Conservation (phyloP, 73 alveolate genomes). For the Blepharisma japonicum region DNA sequence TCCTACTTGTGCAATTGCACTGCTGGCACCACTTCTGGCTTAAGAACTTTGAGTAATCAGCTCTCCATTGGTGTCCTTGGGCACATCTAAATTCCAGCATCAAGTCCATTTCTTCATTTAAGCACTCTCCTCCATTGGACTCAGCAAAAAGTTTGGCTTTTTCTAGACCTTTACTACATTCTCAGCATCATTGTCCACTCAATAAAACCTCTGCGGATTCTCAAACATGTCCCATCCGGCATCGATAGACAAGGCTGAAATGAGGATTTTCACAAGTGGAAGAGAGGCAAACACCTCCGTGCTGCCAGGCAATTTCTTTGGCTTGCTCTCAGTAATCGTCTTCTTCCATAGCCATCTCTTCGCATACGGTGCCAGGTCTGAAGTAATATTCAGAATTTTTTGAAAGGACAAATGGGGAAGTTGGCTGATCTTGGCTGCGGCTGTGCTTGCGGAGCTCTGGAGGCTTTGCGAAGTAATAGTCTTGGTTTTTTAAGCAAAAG, state of each 20-base stretch:
- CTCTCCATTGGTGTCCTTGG: too few species aligned
- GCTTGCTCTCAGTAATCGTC: background rate
- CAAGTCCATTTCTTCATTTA: too few species aligned
- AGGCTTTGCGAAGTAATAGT: background rate
- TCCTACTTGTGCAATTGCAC: too few species aligned
- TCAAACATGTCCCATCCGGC: conserved; percentile 12
- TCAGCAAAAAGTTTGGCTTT: too few species aligned
- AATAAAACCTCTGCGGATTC: background rate
- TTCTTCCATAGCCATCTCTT: conserved; percentile 6
- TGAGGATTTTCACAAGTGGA: background rate
- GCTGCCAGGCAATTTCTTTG: background rate
- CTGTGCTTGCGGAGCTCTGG: background rate
- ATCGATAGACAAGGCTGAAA: background rate
- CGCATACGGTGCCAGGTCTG: background rate
- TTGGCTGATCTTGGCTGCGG: background rate
- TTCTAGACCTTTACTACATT: background rate
- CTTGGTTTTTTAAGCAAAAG: conserved; percentile 10
- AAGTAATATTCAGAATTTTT: background rate
- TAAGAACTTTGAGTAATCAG: too few species aligned
- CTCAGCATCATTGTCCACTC: background rate
- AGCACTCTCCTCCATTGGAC: too few species aligned
- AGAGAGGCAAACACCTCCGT: conserved; percentile 14
- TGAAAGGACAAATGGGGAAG: background rate
- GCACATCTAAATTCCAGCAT: too few species aligned
- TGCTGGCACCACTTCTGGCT: too few species aligned